phyloP scores from a whole-genome alignment of 129 eudicot species.

The Saposhnikovia divaricata region DNA sequence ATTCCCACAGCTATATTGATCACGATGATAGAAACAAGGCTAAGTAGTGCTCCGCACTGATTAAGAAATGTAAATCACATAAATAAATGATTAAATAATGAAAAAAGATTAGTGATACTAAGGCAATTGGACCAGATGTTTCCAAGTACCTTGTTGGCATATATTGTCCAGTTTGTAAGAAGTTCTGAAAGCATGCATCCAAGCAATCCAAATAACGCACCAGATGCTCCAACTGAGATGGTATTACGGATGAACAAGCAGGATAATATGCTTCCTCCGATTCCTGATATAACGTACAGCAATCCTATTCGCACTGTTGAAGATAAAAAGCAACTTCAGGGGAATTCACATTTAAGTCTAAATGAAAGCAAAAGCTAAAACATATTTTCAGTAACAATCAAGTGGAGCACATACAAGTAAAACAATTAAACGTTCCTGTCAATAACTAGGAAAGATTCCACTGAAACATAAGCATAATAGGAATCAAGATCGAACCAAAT shows the following conservation, averaged over 20 bases:
- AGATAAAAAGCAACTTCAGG: background rate
- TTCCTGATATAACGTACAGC: constrained; percentile 54
- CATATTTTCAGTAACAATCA: background rate
- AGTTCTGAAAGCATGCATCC: constrained; percentile 93
- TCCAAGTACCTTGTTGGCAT: constrained; percentile 54
- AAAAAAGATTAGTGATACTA: background rate
- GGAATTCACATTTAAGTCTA: background rate
- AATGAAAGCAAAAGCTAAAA: background rate
- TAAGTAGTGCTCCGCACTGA: constrained; percentile 41
- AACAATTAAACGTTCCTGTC: background rate
- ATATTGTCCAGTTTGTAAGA: constrained; percentile 72
- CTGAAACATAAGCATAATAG: background rate
- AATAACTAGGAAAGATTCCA: background rate
- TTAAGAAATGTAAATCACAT: background rate
- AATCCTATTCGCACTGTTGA: constrained; percentile 54
- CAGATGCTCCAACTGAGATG: constrained; percentile 91
- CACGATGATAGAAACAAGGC: constrained; percentile 40
- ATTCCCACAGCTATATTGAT: constrained; percentile 67
- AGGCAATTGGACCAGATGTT: background rate
- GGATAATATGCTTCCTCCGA: constrained; percentile 72
- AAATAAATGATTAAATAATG: background rate
- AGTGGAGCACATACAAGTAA: background rate
- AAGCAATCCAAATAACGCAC: constrained; percentile 81
- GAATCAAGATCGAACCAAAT: background rate
- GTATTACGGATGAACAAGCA: constrained; percentile 42